Conservation (phyloP, 2,329 filamentous ascomycete species). For the Paecilomyces formosus region DNA sequence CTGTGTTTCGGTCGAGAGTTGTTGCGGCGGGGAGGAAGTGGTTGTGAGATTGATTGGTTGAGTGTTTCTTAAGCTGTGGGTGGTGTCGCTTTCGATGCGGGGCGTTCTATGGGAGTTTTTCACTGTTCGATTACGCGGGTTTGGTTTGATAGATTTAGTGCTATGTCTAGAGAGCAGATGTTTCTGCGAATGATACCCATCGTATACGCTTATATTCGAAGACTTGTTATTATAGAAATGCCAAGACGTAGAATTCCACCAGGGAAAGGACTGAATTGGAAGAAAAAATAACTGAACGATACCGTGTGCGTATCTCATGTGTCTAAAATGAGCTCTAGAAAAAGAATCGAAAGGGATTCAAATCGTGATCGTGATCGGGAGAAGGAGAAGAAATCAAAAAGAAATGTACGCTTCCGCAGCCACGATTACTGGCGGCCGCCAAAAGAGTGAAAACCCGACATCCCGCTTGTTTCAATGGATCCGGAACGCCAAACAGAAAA, state of each 20-base stretch:
- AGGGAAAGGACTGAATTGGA: neutral
- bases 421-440: neutral
- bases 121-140: too few species aligned
- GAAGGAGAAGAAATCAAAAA: neutral
- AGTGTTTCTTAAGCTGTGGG: too few species aligned
- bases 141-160: neutral
- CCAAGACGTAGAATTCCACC: neutral
- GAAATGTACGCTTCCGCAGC: neutral
- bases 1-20: conserved; percentile 75
- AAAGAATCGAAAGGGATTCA: neutral
- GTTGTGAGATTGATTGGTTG: conserved; percentile 31
- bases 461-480: neutral
- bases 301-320: neutral
- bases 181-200: neutral
- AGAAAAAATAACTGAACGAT: neutral
- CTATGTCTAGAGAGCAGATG: neutral
- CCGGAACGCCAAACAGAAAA: neutral
- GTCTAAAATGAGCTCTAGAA: neutral
- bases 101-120: conserved; percentile 8
- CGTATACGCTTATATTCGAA: neutral
- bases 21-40: conserved; percentile 89
- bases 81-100: neutral
- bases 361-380: neutral
- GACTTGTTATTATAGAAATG: neutral
- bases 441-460: neutral